Base-by-base conservation (phyloP, 805 yeast genomes). In the Saccharomycopsis synnaedendra region DNA sequence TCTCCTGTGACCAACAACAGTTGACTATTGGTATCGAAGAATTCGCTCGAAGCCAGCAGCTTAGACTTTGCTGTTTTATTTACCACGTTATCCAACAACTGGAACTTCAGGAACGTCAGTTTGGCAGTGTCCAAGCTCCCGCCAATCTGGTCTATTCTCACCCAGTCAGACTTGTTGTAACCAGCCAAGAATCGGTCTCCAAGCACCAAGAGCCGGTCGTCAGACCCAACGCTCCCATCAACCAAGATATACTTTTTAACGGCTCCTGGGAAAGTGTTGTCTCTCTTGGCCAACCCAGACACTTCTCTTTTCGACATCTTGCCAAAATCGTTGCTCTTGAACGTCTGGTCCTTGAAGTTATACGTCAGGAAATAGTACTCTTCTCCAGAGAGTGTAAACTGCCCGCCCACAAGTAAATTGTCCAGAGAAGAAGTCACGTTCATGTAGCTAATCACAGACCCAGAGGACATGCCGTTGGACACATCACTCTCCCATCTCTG, bases 1-100 rank as follows among this genome's bases (percentile, higher is more conserved):
- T 60, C 54, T 36, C 95, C 95, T 3, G 83, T 64, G 2, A 81
- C 72, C 30, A 80, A 56, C 29, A 86, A 60, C 0, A 77, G 60
- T 45, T 71, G 64, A 40, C 67, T 61, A n/a, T 66, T 43, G 11
- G 49, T 59, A 47, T 68, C 64, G 47, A 75, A 72, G 42, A 63
- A 74, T 1, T 64, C 58, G 9, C 35, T 39, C 39, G 41, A 37
- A 9, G 44, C 34, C 32, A 11, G n/a, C 9, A 5, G 7, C 3
- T 30, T 3, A 11, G 31, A 29, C 44, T 42, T 42, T 3, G 39
- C 40, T 4, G 64, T 64, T 2, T 57, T 51, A 51, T 64, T 63
- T 9, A 60, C 54, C 4, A 60, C 50, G 55, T 65, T 63, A 28
- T 57, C 54, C 5, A 60, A 48, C 8, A 61, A 38, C 28, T 63